phyloP scores from a whole-genome alignment of 768 basidiomycete species.

The Termitomyces sp. region DNA sequence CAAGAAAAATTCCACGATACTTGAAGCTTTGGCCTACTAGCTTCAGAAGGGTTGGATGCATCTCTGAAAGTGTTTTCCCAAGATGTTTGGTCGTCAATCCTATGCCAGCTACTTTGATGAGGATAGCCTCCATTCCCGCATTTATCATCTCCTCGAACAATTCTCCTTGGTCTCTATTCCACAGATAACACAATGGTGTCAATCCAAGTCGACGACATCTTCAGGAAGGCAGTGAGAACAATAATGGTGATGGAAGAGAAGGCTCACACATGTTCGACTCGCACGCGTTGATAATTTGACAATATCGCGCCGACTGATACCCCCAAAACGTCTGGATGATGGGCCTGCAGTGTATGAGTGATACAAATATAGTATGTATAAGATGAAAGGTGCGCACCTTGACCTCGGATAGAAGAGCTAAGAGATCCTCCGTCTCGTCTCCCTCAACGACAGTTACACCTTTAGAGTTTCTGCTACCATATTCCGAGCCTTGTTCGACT shows the following conservation, averaged over 20 bases:
- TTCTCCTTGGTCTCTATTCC: conserved; percentile 90
- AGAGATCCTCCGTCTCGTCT: conserved; percentile 97
- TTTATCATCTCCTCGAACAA: conserved; percentile 86
- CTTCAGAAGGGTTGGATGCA: conserved; percentile 69
- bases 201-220: conserved; percentile 78
- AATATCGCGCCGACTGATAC: conserved; percentile 96
- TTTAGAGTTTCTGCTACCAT: conserved; percentile 64
- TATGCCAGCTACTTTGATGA: conserved; percentile 97
- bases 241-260: not conserved
- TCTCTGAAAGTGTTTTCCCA: conserved; percentile 69
- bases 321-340: conserved; percentile 79
- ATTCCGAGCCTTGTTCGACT: conserved; percentile 79
- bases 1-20: not conserved
- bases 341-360: conserved; percentile 40
- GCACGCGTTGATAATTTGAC: conserved; percentile 94
- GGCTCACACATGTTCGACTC: conserved; percentile 95
- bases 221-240: not conserved
- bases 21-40: conserved; percentile 50
- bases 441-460: conserved; percentile 54
- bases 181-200: conserved; percentile 83
- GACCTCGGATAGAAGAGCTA: conserved; percentile 65
- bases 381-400: conserved; percentile 50
- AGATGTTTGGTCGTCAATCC: conserved; percentile 80
- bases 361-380: not conserved
- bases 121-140: conserved; percentile 72